Percentiles rank a stretch among this genome's conserved stretches.
phyloP scores from a whole-genome alignment of 177 flowering plant species.

The Tripterygium wilfordii region DNA sequence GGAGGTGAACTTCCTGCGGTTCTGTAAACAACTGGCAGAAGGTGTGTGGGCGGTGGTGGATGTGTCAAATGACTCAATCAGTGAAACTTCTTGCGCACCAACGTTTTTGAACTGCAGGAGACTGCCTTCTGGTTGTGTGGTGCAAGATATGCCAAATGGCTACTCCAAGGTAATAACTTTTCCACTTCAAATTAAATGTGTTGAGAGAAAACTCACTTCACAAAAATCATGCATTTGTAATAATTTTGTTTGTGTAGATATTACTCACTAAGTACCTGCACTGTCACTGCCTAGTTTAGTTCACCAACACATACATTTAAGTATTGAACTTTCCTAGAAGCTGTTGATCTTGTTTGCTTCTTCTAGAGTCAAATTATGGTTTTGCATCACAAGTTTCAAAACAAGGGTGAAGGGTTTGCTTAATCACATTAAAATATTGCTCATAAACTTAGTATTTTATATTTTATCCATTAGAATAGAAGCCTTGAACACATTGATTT shows the following conservation, averaged over 20 bases:
- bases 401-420: constrained; percentile 18
- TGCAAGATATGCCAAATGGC: constrained; percentile 98
- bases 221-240: constrained; percentile 20
- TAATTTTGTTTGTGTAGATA: constrained; percentile 29
- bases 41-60: constrained; percentile 99
- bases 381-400: constrained; percentile 24
- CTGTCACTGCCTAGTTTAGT: constrained; percentile 9
- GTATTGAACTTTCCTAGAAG: constrained; percentile 27
- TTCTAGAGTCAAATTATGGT: constrained; percentile 12
- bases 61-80: constrained; percentile 68
- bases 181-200: constrained; percentile 15
- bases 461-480: too few species aligned
- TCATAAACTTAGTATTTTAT: too few species aligned
- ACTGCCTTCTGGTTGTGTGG: constrained; percentile 95
- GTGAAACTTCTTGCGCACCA: constrained; percentile 49
- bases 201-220: neutral
- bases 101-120: constrained; percentile 56
- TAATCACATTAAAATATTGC: constrained; percentile 7
- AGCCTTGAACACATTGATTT: constrained; percentile 75
- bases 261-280: constrained; percentile 18
- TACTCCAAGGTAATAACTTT: constrained; percentile 71
- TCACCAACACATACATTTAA: constrained; percentile 9
- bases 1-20: constrained; percentile 74
- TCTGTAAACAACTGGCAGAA: constrained; percentile 96
- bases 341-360: constrained; percentile 30